Evolutionary conservation across 352 stramenopile genomes (phyloP), one percentile per base, ranked within the genome.

Genomic region (Blastocystis sp.): DNA sequence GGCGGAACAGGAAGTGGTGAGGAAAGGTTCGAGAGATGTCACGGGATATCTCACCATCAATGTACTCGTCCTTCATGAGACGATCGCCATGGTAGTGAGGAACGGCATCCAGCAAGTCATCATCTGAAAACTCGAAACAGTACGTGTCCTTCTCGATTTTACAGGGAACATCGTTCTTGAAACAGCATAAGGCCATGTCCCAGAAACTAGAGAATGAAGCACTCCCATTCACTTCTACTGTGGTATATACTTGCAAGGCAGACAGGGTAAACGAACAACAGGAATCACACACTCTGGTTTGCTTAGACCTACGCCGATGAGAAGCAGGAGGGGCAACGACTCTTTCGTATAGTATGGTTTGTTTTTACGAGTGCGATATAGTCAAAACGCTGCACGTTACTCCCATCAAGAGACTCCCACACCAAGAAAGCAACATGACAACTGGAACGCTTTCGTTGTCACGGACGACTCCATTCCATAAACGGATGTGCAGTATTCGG

Each of bases 31-130:
- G 74, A 29, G n/a, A 85, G 45, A 85, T 41, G 66, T 85, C 74
- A 55, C 74, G 74, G 3, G 74, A 66, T 31, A 85, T 85, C 61
- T 85, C 74, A 55, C 74, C 74, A 41, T 85, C 74, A 12, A 85
- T 85, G 37, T 85, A 85, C 74, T 85, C 74, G 61, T 85, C 74
- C 33, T 85, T 66, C 74, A 85, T 85, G 24, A 85, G 41, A 21
- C 74, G 74, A 41, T 66, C 45, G 51, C 74, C 74, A 41, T 69
- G 41, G 29, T 85, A 69, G 26, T 85, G 74, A 45, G 74, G 74
- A 31, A 85, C 74, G 66, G 70, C 59, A 70, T 62, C 55, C 19
- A 59, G 41, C n/a, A 62, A 21, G 45, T 51, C 55, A 69, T 85
- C 74, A 29, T 85, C 74, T 26, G 26, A 45, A 69, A 85, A 85